Evolutionary conservation across 768 basidiomycete genomes (phyloP).

Genomic region (Russula foetens): DNA sequence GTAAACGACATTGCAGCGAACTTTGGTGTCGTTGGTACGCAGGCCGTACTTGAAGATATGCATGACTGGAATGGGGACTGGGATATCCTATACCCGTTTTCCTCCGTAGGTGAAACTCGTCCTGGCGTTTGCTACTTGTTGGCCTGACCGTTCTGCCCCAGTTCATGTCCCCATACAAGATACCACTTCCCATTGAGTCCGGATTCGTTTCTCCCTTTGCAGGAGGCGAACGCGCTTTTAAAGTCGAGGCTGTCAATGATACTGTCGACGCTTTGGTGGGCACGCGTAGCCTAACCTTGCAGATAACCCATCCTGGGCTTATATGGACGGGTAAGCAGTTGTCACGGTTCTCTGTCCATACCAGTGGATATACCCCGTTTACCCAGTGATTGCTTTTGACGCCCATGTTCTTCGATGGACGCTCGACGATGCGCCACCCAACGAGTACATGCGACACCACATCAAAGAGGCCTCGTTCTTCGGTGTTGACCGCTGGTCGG

Average conservation of each 20-base stretch:
- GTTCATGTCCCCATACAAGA: conserved; percentile 82
- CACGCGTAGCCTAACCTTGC: conserved; percentile 61
- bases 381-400: conserved; percentile 76
- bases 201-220: conserved; percentile 24
- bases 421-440: conserved; percentile 69
- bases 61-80: conserved; percentile 80
- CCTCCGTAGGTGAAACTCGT: conserved; percentile 39
- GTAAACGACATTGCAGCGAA: conserved; percentile 50
- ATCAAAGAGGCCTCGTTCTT: conserved; percentile 90
- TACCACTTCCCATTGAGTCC: conserved; percentile 47
- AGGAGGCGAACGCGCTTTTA: conserved; percentile 33
- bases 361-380: background rate
- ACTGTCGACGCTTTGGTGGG: conserved; percentile 45
- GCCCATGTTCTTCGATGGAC: conserved; percentile 85
- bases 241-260: conserved; percentile 51
- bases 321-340: conserved; percentile 70
- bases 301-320: conserved; percentile 66
- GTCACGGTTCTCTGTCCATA: background rate
- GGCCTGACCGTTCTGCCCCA: conserved; percentile 26
- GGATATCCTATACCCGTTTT: conserved; percentile 81
- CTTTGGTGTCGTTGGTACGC: conserved; percentile 43
- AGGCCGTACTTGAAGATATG: conserved; percentile 46
- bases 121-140: background rate
- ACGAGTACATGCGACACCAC: conserved; percentile 72
- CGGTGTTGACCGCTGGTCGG: conserved; percentile 59